A percentile compares a stretch with the other conserved stretches of the same genome.
phyloP scores from a whole-genome alignment of 345 rosid species.

The Pistacia vera region DNA sequence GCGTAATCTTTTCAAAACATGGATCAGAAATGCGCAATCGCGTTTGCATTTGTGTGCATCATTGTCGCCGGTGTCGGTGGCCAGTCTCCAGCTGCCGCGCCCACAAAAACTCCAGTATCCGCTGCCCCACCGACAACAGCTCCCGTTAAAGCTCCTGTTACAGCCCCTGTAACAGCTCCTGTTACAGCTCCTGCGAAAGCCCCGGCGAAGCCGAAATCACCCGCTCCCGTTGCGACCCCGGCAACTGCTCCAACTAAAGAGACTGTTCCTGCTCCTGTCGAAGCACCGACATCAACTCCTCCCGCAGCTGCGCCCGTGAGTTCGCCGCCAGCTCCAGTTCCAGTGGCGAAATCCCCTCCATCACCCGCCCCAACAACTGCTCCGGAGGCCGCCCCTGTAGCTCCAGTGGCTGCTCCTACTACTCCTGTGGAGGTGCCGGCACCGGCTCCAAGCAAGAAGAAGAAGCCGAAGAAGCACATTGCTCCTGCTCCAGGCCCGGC shows the following conservation, averaged over 20 bases:
- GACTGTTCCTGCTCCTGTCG: slow-evolving; percentile 21
- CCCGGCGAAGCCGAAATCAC: slow-evolving; percentile 15
- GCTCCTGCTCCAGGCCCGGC: slow-evolving; percentile 65
- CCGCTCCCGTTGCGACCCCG: slow-evolving; percentile 22
- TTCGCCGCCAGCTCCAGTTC: slow-evolving; percentile 40
- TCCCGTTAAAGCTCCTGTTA: slow-evolving; percentile 13
- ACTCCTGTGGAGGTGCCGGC: slow-evolving; percentile 54
- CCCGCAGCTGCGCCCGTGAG: slow-evolving; percentile 26
- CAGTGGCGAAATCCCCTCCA: slow-evolving; percentile 44
- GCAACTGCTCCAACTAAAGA: slow-evolving; percentile 13
- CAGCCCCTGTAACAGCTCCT: too few relatives aligned
- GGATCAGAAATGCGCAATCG: slow-evolving; percentile 28
- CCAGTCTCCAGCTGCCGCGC: slow-evolving; percentile 50
- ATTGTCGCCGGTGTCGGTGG: slow-evolving; percentile 50
- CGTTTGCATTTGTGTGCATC: slow-evolving; percentile 31
- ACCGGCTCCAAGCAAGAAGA: slow-evolving; percentile 71
- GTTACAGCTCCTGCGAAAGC: slow-evolving; percentile 30
- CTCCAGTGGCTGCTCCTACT: slow-evolving; percentile 26
- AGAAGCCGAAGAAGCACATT: slow-evolving; percentile 43
- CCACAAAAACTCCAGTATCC: slow-evolving; percentile 41
- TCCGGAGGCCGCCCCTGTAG: slow-evolving; percentile 27
- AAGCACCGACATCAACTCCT: slow-evolving; percentile 24
- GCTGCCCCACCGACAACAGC: slow-evolving; percentile 27
- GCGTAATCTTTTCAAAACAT: background rate
- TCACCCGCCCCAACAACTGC: slow-evolving; percentile 18